Evolutionary conservation across 1,284 basidiomycete species (phyloP).

Genomic region (Retiboletus flavoniger): DNA sequence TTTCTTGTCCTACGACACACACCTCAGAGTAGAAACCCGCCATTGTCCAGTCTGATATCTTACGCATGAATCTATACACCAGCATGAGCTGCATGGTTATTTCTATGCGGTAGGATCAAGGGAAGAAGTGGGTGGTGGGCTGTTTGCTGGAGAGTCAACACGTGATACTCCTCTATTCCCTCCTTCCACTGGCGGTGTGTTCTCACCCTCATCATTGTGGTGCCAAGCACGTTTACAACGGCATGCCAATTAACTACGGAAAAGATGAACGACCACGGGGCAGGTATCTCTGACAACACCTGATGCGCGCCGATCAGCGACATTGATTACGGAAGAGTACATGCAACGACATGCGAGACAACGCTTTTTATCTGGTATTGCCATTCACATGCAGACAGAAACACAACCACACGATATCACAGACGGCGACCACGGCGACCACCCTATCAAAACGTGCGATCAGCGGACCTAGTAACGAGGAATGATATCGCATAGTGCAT

Average conservation of each 20-base stretch:
- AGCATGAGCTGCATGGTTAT: conserved; percentile 48
- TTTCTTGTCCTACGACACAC: conserved; percentile 58
- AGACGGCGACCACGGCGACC: conserved; percentile 99
- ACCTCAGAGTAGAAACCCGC: conserved; percentile 70
- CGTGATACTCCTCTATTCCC: background rate
- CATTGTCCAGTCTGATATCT: conserved; percentile 64
- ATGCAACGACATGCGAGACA: conserved; percentile 33
- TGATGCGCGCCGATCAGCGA: conserved; percentile 83
- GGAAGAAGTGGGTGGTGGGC: background rate
- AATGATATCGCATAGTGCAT: conserved; percentile 15
- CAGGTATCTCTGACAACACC: conserved; percentile 52
- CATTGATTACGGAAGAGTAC: conserved; percentile 47
- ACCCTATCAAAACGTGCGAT: conserved; percentile 59
- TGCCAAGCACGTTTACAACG: background rate
- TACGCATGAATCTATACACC: conserved; percentile 61
- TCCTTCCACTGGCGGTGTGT: background rate
- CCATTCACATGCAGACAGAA: conserved; percentile 12
- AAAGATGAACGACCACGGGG: conserved; percentile 68
- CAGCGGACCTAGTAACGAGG: conserved; percentile 4
- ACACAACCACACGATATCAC: conserved; percentile 40
- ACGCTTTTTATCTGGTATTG: conserved; percentile 16
- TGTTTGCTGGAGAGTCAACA: background rate
- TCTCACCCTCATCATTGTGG: background rate
- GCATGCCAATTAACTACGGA: background rate
- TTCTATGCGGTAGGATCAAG: background rate